These are phyloP conservation scores for Thoreauomyces humboldtii DNA, from an alignment of 192 early-diverging fungal species.

Conservation along the genomic window DNA sequence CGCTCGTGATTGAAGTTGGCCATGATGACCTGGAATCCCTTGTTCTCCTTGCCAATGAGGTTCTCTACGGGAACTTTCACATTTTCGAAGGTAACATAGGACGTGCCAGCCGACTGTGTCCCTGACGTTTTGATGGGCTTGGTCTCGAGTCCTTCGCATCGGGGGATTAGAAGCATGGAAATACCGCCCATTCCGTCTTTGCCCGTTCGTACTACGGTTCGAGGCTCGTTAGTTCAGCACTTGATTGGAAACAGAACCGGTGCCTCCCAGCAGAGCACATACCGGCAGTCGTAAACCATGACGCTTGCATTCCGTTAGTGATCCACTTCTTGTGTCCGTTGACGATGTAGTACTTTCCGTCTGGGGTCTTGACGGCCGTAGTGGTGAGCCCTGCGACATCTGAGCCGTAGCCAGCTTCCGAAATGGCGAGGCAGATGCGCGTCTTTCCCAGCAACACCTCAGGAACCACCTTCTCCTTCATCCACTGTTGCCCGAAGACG, in stretches of 20 bases:
- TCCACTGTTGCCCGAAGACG: slow-evolving; percentile 43
- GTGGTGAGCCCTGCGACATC: slow-evolving; percentile 46
- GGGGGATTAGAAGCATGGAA: slow-evolving; percentile 70
- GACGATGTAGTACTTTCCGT: slow-evolving; percentile 54
- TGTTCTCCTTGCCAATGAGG: slow-evolving; percentile 62
- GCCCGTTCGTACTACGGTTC: slow-evolving; percentile 78
- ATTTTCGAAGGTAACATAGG: slow-evolving; percentile 79
- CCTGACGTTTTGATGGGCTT: slow-evolving; percentile 76
- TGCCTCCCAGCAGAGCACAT: slow-evolving; percentile 63
- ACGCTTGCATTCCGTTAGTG: slow-evolving; percentile 40
- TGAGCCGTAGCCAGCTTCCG: slow-evolving; percentile 39
- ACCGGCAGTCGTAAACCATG: slow-evolving; percentile 59
- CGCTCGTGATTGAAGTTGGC: slow-evolving; percentile 74
- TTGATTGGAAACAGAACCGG: slow-evolving; percentile 60
- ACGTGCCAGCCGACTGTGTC: slow-evolving; percentile 78
- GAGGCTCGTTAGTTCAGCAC: too few relatives aligned
- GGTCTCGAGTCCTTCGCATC: too few relatives aligned
- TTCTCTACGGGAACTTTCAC: slow-evolving; percentile 82
- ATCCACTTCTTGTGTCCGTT: slow-evolving; percentile 61
- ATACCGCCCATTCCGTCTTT: slow-evolving; percentile 75
- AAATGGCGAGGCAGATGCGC: slow-evolving; percentile 54
- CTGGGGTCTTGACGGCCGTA: slow-evolving; percentile 41
- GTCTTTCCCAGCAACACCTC: slow-evolving; percentile 48
- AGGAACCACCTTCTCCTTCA: slow-evolving; percentile 44
- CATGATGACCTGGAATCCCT: slow-evolving; percentile 69